A percentile compares a stretch with the other conserved stretches of the same genome.
Evolutionary conservation across 2,329 filamentous ascomycete genomes (phyloP).

Genomic region (Paraphaeosphaeria sporulosa): DNA sequence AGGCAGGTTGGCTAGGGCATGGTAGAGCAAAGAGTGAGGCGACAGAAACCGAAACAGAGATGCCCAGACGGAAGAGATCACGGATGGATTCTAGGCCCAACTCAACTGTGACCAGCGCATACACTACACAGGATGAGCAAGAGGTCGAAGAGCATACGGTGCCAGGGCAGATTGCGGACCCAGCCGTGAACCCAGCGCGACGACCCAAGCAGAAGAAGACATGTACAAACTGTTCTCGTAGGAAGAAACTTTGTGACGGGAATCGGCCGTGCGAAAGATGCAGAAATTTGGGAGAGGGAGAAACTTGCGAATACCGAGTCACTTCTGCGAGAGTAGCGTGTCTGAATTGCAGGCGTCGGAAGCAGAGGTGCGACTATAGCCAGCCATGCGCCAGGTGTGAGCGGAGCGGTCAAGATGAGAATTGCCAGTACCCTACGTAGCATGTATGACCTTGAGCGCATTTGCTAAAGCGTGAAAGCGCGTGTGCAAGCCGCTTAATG

Average conservation of each 20-base stretch:
- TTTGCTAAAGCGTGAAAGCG: background rate
- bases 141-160: background rate
- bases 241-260: constrained; percentile 10
- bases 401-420: background rate
- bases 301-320: background rate
- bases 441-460: background rate
- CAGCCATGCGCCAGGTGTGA: constrained; percentile 2
- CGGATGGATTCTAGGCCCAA: constrained; percentile 14
- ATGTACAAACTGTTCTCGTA: background rate
- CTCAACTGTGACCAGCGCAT: constrained; percentile 1
- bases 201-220: background rate
- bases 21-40: constrained; percentile 31
- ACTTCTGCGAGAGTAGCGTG: background rate
- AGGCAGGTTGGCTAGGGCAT: constrained; percentile 38
- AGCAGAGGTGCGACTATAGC: constrained; percentile 1
- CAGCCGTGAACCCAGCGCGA: background rate
- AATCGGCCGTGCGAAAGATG: constrained; percentile 6
- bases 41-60: constrained; percentile 3
- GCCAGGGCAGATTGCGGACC: background rate
- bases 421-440: constrained; percentile 1
- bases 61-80: constrained; percentile 23
- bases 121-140: constrained; percentile 1
- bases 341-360: constrained; percentile 7
- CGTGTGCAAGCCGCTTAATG: background rate
- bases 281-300: background rate